Evolutionary conservation across 495 filamentous ascomycete genomes (phyloP), one percentile per base, ranked within the genome.

Genomic region (Friedmanniomyces endolithicus): DNA sequence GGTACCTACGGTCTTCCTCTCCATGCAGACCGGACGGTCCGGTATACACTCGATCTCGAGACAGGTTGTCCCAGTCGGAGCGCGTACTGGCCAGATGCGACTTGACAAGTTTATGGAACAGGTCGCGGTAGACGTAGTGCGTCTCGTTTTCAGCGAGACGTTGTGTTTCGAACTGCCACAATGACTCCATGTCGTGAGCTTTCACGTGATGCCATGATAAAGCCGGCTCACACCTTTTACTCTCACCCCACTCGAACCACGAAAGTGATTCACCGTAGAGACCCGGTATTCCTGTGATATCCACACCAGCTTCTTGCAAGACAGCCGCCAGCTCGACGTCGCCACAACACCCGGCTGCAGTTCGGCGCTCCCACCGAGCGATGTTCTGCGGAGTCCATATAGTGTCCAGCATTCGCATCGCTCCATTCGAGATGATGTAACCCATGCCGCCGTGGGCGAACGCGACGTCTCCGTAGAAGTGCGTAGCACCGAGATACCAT

Each of bases 371-470:
- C 50, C 50, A 52, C 35, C 35, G 6, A 25, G 17, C 31, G 34
- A 52, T 44, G 23, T 52, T 16, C 24, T 40, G 17, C 29, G 11
- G 27, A 50, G 6, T 16, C 23, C 29, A 50, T 20, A 50, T 50
- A 17, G 9, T 29, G n/a, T 41, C 50, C 12, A 53, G 34, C 50
- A 41, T 19, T n/a, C 24, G n/a, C 56, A 80, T 64, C 6, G 76
- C 75, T 1, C 69, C 72, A 1, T 68, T 64, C 1, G 75, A 78
- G 6, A 80, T 62, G 19, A 73, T 68, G 33, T 76, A 74, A 0
- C 78, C 78, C 0, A 70, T 65, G 0, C 78, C 77, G 1, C 78
- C 77, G 54, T 80, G 78, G 2, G 75, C 77, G 46, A 81, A 81
- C 68, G 70, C 58, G 66, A 72, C 63, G 67, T 53, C 50, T 33